phyloP scores from a whole-genome alignment of 1,139 yeast genomes.

The Yamadazyma trypodendri region DNA sequence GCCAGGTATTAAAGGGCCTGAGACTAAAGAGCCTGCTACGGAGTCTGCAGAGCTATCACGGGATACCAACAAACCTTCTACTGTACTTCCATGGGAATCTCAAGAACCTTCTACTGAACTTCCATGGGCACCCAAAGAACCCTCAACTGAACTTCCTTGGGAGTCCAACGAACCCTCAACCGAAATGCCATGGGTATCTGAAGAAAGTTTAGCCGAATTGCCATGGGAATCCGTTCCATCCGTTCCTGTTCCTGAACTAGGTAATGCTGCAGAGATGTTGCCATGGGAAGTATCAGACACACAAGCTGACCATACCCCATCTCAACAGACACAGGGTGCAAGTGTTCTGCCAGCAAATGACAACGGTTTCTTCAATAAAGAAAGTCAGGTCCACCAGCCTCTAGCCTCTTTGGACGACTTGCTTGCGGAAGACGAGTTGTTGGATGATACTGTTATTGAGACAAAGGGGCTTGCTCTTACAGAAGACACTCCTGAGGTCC shows the following conservation, averaged over 20 bases:
- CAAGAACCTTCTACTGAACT: neutral
- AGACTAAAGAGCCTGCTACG: too few relatives aligned
- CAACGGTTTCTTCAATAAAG: neutral
- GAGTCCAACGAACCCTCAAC: neutral
- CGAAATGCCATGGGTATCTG: slow-evolving; percentile 6
- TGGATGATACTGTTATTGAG: slow-evolving; percentile 5
- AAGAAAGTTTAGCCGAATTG: slow-evolving; percentile 1
- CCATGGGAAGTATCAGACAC: too few relatives aligned
- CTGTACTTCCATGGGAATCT: neutral
- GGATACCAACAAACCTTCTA: neutral
- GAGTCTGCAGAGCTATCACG: neutral
- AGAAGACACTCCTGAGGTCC: neutral
- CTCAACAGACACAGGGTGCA: too few relatives aligned
- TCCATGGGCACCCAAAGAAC: neutral
- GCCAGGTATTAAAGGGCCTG: too few relatives aligned
- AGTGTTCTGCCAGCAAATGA: too few relatives aligned
- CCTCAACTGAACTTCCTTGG: neutral
- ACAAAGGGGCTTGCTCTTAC: too few relatives aligned
- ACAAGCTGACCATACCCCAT: too few relatives aligned
- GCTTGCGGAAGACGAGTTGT: slow-evolving; percentile 14
- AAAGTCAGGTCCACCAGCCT: neutral
- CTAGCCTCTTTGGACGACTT: slow-evolving; percentile 8
- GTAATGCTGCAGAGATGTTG: too few relatives aligned
- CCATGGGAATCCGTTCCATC: slow-evolving; percentile 3
- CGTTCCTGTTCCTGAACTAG: neutral